Base-by-base conservation (phyloP, 2,329 filamentous ascomycete species). In the Colletotrichum aenigma region DNA sequence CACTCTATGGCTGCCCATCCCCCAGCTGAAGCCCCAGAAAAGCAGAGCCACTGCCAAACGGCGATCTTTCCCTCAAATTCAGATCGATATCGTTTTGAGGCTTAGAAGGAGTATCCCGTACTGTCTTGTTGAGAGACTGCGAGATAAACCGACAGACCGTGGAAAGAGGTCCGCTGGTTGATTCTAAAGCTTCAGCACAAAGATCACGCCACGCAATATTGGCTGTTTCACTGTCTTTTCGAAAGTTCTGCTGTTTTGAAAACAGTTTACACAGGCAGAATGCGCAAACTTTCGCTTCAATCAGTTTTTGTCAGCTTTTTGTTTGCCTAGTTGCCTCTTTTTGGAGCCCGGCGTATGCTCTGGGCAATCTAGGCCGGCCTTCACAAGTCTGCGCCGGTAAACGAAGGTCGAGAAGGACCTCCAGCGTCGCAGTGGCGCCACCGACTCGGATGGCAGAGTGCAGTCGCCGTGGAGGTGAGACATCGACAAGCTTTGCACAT, bases 401-500 rank as follows among this genome's bases (percentile, higher is more conserved):
- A 36, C 55, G 26, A 34, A 58, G 70, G 70, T 26, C 28, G 73
- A 73, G 56, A 58, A 73, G 70, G 43, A 43, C 62, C 28, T 60
- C 64, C 36, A 48, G 58, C 10, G 24, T 34, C 28, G 30, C 18
- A 43, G 56, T 75, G 73, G 73, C 64, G 70, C 64, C 43, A 68
- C 66, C 56, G 34, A 48, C 56, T 68, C 64, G 48, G 58, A 68
- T 58, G 62, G 56, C 38, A 73, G 43, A 30, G 43, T 24, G 55
- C 36, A 34, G 70, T 75, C 70, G 56, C 73, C 73, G 73, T 75
- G 73, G 73, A 75, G 52, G 43, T 73, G 62, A 75, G 73, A 75
- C 73, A 60, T 60, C 26, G 58, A 73, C 8, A 36, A 73, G 73
- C 64, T 68, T 43, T 64, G 68, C 43, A 26, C 73, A 73, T 75